These are phyloP conservation scores for Chytriomyces confervae DNA, from an alignment of 192 early-diverging fungal genomes.

Conservation along the genomic window DNA sequence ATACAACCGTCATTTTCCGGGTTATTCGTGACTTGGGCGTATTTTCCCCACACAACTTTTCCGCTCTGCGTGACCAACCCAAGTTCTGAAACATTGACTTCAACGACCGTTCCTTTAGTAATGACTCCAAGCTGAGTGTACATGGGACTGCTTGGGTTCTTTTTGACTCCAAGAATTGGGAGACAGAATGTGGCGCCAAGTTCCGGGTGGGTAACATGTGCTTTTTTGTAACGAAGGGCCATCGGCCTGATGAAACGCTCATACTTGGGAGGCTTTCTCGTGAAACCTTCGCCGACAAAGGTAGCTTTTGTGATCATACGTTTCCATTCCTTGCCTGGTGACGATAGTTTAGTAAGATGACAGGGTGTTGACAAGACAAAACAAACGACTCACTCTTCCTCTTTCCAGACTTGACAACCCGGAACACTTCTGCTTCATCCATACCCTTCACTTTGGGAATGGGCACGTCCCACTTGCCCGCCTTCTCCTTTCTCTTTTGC, in stretches of 20 bases:
- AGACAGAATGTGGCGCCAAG: constrained; percentile 96
- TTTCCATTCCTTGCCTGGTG: constrained; percentile 91
- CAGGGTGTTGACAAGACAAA: background rate
- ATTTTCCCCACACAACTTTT: constrained; percentile 97
- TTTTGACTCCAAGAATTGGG: constrained; percentile 97
- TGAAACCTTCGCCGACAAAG: constrained; percentile 99
- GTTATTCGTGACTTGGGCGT: constrained; percentile 90
- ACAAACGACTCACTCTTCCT: constrained; percentile 60
- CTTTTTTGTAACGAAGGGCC: constrained; percentile 97
- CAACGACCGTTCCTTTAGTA: constrained; percentile 97
- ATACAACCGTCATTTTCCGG: constrained; percentile 94
- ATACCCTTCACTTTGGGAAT: constrained; percentile 98
- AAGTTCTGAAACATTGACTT: constrained; percentile 93
- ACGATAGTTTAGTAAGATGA: background rate
- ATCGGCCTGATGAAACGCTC: constrained; percentile 98
- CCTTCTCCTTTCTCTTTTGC: constrained; percentile 99
- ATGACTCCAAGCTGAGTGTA: constrained; percentile 97
- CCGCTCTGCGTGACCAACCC: constrained; percentile 95
- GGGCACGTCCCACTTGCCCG: constrained; percentile 70
- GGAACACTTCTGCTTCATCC: constrained; percentile 99
- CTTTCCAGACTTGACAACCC: constrained; percentile 95
- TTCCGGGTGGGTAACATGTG: constrained; percentile 98
- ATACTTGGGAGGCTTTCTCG: constrained; percentile 99
- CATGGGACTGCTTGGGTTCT: constrained; percentile 95
- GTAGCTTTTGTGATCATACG: constrained; percentile 98